phyloP scores from a whole-genome alignment of 2,329 filamentous ascomycete genomes.

The Capronia epimyces region DNA sequence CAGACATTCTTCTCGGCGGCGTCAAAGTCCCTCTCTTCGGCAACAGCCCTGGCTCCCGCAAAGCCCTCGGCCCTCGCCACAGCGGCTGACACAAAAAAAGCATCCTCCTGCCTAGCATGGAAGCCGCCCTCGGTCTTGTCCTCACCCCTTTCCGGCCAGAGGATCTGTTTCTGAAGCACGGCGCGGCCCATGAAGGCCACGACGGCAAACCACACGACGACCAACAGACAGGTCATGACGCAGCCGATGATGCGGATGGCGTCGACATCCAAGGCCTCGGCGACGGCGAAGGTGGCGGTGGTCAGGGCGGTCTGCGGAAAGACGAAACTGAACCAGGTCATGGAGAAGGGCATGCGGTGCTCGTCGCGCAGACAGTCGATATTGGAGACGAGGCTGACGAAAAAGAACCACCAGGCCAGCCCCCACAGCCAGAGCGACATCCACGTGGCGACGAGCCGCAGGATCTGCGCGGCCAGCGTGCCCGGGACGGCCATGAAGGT shows the following conservation, averaged over 20 bases:
- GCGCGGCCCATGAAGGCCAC: constrained; percentile 65
- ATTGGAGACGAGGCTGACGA: constrained; percentile 63
- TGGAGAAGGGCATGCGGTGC: constrained; percentile 63
- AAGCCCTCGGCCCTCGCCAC: neutral
- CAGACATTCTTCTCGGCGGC: neutral
- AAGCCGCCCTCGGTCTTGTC: constrained; percentile 57
- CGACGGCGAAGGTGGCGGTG: constrained; percentile 68
- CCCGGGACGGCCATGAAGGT: constrained; percentile 53
- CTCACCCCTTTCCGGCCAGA: constrained; percentile 70
- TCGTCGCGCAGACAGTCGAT: constrained; percentile 16
- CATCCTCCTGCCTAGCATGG: constrained; percentile 6
- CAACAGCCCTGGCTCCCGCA: no score
- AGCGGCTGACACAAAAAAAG: neutral
- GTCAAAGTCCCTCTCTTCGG: neutral
- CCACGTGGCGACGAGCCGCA: constrained; percentile 55
- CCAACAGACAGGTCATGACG: constrained; percentile 59
- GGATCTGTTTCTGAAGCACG: constrained; percentile 60
- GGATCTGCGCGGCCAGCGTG: constrained; percentile 49
- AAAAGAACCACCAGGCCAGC: constrained; percentile 77
- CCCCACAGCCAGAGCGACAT: constrained; percentile 75
- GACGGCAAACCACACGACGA: constrained; percentile 64
- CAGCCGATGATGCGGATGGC: constrained; percentile 63
- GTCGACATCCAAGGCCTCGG: constrained; percentile 53
- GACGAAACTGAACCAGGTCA: constrained; percentile 81
- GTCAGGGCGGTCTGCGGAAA: constrained; percentile 73